Percentiles rank a stretch among this genome's conserved stretches.
Evolutionary conservation across 352 stramenopile genomes (phyloP).

Genomic region (Globisporangium nagaii): DNA sequence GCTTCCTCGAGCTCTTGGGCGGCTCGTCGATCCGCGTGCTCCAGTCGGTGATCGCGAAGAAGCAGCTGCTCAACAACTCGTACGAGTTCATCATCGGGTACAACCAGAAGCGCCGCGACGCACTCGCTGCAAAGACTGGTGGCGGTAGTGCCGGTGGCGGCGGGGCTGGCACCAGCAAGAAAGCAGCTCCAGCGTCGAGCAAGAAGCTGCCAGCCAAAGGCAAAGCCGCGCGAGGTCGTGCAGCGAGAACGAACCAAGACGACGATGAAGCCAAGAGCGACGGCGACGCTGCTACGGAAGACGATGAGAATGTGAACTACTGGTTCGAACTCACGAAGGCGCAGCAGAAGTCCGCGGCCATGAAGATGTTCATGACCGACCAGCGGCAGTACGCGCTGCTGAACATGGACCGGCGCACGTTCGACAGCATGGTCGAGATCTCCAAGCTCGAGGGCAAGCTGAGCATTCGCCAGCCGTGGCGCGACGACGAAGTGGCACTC

Average conservation of each 20-base stretch:
- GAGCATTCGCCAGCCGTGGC: conserved; percentile 8
- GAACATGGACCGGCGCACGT: conserved; percentile 5
- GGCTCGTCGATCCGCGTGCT: conserved; percentile 1
- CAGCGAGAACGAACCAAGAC: neutral
- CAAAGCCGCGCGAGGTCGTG: neutral
- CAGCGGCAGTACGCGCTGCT: conserved; percentile 10
- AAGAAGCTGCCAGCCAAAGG: neutral
- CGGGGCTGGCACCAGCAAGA: neutral
- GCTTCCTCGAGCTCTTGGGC: conserved; percentile 6
- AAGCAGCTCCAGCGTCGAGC: neutral
- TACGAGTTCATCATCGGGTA: conserved; percentile 10
- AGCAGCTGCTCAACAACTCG: conserved; percentile 12
- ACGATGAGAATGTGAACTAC: neutral
- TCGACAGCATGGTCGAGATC: conserved; percentile 7
- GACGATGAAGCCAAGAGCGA: neutral
- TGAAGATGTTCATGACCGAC: neutral
- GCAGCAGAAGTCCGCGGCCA: neutral
- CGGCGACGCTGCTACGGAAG: neutral
- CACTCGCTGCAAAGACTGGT: neutral
- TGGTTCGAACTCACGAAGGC: conserved; percentile 8
- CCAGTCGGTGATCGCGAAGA: conserved; percentile 8
- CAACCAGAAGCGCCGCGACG: neutral
- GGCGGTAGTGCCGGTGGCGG: neutral
- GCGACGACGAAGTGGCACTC: conserved; percentile 4
- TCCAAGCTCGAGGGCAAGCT: conserved; percentile 5